phyloP scores from a whole-genome alignment of 192 early-diverging fungal species.

The Coemansia sp. region DNA sequence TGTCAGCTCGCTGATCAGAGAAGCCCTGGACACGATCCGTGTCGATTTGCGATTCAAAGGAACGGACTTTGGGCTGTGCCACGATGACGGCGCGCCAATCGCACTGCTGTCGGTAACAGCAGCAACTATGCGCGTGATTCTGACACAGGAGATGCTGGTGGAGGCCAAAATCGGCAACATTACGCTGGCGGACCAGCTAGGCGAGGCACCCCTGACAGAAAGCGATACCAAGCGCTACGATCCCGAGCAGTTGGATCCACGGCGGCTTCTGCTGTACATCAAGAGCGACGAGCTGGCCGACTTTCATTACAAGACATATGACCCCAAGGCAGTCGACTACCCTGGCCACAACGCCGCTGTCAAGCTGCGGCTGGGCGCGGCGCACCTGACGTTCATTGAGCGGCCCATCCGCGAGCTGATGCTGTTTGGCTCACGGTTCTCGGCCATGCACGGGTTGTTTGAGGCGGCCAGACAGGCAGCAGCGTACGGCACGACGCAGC shows the following conservation, averaged over 20 bases:
- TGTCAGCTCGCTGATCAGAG: constrained; percentile 29
- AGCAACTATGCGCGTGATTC: constrained; percentile 58
- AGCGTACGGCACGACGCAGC: constrained; percentile 66
- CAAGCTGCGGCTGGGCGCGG: constrained; percentile 71
- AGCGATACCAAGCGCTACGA: not conserved
- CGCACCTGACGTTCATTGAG: constrained; percentile 74
- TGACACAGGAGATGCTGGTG: constrained; percentile 58
- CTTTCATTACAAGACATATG: constrained; percentile 81
- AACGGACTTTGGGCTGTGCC: constrained; percentile 76
- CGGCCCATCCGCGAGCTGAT: constrained; percentile 65
- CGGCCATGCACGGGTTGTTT: constrained; percentile 77
- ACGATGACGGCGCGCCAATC: constrained; percentile 63
- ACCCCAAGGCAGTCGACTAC: constrained; percentile 50
- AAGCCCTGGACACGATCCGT: constrained; percentile 58
- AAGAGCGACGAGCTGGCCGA: constrained; percentile 86
- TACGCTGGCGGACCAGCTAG: constrained; percentile 58
- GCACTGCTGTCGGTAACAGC: constrained; percentile 69
- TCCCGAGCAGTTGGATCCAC: constrained; percentile 5
- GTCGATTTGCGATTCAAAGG: constrained; percentile 72
- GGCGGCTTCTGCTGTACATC: constrained; percentile 65
- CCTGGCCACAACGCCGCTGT: constrained; percentile 83
- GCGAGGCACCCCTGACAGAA: constrained; percentile 14
- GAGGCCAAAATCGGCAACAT: constrained; percentile 69
- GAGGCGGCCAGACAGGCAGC: constrained; percentile 86
- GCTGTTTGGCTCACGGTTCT: constrained; percentile 78